Base-by-base conservation (phyloP, 1,284 basidiomycete species). In the Gymnopus androsaceus region DNA sequence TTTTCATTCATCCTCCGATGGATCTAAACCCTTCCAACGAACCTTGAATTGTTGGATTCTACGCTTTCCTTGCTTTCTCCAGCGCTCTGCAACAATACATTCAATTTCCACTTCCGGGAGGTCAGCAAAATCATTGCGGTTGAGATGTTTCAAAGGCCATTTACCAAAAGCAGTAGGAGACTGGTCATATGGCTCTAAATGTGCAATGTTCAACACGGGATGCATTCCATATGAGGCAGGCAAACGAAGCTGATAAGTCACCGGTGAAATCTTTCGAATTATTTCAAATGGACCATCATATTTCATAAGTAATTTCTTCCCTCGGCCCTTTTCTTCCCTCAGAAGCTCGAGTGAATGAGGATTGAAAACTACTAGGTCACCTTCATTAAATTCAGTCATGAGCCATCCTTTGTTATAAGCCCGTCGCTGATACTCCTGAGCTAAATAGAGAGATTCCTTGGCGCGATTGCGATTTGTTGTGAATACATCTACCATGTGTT, bases 311-410 rank as follows among this genome's bases (percentile, higher is more conserved):
- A 59, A 33, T 49, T 58, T 55, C 25, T 45, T 50, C 5, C 33
- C 44, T 17, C 54, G 19, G 0, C 65, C 66, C 37, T 57, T 63
- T 15, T 60, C 58, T 2, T 41, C 42, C 1, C 51, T 25, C 3
- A 64, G 48, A 40, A 67, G 50, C 3, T 56, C 21, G 4, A 70
- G 47, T 4, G 61, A 57, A 27, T 67, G 58, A 0, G 59, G 60
- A 38, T 70, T 69, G 2, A 70, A 21, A 3, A 69, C 47, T 0
- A 68, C 66, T 4, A 51, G 23, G 40, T 69, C 64, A 17, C 67
- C 66, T 49, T 61, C 64, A n/a, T 69, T 59, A 38, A 65, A 68
- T 49, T 68, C 61, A 1, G 21, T 37, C 0, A n/a, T 4, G 0
- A 60, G 33, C 5, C 58, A 40, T 15, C 61, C 62, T 23, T 67